A percentile compares a stretch with the other conserved stretches of the same genome.
Conservation (phyloP, 78 protist genomes). For the Polysphondylium violaceum region DNA sequence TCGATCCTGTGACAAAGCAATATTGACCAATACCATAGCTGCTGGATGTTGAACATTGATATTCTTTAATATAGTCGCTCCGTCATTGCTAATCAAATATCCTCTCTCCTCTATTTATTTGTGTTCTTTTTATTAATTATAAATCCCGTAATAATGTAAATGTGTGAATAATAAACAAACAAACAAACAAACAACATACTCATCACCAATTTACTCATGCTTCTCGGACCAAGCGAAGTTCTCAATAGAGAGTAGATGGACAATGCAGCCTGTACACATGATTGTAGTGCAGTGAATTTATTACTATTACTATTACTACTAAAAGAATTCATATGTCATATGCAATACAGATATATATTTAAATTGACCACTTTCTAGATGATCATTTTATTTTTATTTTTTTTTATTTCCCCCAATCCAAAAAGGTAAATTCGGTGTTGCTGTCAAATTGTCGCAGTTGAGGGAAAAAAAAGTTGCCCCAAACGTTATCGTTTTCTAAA, state of each 20-base stretch:
- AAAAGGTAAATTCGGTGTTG: too few relatives aligned
- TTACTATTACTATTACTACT: too few relatives aligned
- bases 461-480: too few relatives aligned
- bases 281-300: constrained; percentile 31
- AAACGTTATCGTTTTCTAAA: too few relatives aligned
- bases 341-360: too few relatives aligned
- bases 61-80: constrained; percentile 98
- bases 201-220: constrained; percentile 57
- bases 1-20: constrained; percentile 98
- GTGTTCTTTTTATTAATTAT: neutral
- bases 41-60: constrained; percentile 99
- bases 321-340: too few relatives aligned
- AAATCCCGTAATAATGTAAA: neutral
- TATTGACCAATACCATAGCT: constrained; percentile 98
- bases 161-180: neutral
- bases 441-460: too few relatives aligned
- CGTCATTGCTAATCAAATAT: constrained; percentile 99
- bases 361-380: too few relatives aligned
- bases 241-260: constrained; percentile 13
- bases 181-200: constrained; percentile 1
- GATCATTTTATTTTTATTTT: too few relatives aligned
- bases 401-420: too few relatives aligned
- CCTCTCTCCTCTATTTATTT: constrained; percentile 20
- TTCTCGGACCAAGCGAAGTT: constrained; percentile 60
- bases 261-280: constrained; percentile 1